Percentiles rank a stretch among this genome's conserved stretches.
Conservation (phyloP, 495 filamentous ascomycete species). For the Tuber aestivum region DNA sequence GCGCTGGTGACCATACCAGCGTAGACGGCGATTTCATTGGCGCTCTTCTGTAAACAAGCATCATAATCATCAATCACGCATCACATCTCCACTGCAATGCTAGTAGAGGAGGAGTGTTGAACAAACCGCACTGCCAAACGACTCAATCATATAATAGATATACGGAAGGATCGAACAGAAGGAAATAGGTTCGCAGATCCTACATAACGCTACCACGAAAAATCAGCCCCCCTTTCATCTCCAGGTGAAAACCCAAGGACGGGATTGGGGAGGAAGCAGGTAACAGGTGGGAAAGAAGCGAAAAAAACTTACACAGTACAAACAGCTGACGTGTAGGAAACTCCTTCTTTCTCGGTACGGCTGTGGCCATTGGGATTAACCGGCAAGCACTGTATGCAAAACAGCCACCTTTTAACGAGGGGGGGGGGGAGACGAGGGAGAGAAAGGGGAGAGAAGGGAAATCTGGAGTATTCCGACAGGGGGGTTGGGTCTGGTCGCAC, state of each 20-base stretch:
- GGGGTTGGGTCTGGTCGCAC: background rate
- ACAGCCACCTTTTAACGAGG: background rate
- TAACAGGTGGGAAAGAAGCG: background rate
- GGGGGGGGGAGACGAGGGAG: background rate
- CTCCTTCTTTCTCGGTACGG: conserved; percentile 14
- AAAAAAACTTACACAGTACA: conserved; percentile 57
- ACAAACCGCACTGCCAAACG: conserved; percentile 68
- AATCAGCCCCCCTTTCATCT: conserved; percentile 43
- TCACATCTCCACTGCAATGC: background rate
- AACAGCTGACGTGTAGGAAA: conserved; percentile 62
- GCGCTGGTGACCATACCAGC: conserved; percentile 94
- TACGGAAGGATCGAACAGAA: conserved; percentile 99
- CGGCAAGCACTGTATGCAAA: background rate
- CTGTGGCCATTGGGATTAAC: conserved; percentile 19
- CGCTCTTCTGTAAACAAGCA: conserved; percentile 48
- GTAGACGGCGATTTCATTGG: conserved; percentile 79
- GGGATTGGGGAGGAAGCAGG: background rate
- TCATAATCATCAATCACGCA: conserved; percentile 12
- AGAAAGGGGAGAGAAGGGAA: background rate
- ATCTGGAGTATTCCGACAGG: no score
- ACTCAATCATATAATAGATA: conserved; percentile 94
- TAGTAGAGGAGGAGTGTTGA: background rate
- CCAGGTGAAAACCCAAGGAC: conserved; percentile 14
- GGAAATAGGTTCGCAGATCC: conserved; percentile 96
- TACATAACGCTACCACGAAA: conserved; percentile 63